Base-by-base conservation (phyloP, 192 early-diverging fungal genomes). In the Mortierella claussenii region DNA sequence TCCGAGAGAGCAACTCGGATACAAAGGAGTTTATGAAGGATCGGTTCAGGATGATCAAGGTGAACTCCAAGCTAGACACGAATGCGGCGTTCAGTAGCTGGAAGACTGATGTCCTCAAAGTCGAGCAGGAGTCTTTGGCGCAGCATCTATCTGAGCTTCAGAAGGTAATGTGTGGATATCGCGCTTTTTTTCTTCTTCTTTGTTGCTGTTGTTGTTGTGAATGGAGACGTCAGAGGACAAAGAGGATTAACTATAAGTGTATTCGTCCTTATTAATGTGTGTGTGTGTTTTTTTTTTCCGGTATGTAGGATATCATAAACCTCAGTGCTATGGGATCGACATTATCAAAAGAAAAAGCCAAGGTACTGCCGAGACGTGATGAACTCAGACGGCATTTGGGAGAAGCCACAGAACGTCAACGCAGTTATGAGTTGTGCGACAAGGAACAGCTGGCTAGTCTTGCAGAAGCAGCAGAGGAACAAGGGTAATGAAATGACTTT, bases 21-120 rank as follows among this genome's bases (percentile, higher is more conserved):
- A 26, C 32, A 4, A 76, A 67, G 36, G 73, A 76, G 7, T 67
- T 76, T 57, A 76, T 76, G 52, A 76, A 76, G 53, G 63, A 76
- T 18, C 73, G 58, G 31, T 61, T 76, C 18, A 59, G 59, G 40
- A 20, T 76, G 57, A 49, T 76, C 59, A 76, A 76, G 47, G 49
- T 53, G 1, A 51, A 67, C 32, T 66, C 64, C 2, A 67, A 60
- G 2, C 18, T 76, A 21, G 73, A 67, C 4, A 58, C 73, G 0
- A 60, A 45, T 21, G 64, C 60, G 2, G 52, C 48, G 24, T 60
- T 60, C 18, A 76, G 45, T 24, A 46, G 9, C 12, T 60, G 57
- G 52, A 55, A 52, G 31, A 33, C 44, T 0, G 63, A 66, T 18
- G 50, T 76, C 5, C 15, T 58, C 11, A 53, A 67, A 40, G 28